These are phyloP conservation scores for Chytridiales sp. DNA, from an alignment of 371 early-diverging fungal genomes.

Conservation along the genomic window DNA sequence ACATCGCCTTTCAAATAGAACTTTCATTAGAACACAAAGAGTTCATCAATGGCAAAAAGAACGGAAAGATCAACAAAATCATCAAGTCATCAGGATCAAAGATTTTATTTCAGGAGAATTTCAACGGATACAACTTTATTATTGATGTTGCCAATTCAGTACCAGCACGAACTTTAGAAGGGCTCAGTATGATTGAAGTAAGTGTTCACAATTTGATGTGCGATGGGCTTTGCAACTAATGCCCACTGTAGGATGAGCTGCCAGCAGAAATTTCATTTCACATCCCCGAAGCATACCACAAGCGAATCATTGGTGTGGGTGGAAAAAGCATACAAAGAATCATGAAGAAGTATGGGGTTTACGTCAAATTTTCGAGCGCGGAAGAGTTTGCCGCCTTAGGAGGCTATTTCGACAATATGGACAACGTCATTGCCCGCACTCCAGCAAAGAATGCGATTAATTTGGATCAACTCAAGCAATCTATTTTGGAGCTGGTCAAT, in stretches of 20 bases:
- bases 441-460: slow-evolving; percentile 78
- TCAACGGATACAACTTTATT: slow-evolving; percentile 73
- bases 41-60: slow-evolving; percentile 92
- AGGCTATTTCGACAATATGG: slow-evolving; percentile 76
- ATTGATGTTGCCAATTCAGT: slow-evolving; percentile 67
- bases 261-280: slow-evolving; percentile 86
- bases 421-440: slow-evolving; percentile 87
- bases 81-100: slow-evolving; percentile 68
- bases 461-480: slow-evolving; percentile 64
- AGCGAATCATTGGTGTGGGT: slow-evolving; percentile 91
- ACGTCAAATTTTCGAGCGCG: slow-evolving; percentile 86
- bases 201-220: slow-evolving; percentile 3
- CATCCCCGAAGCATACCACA: slow-evolving; percentile 87
- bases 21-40: slow-evolving; percentile 81
- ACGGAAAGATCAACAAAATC: slow-evolving; percentile 91
- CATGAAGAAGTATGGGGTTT: slow-evolving; percentile 94
- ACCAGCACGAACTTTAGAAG: slow-evolving; percentile 63
- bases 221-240: not conserved
- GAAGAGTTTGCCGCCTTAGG: slow-evolving; percentile 77
- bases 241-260: slow-evolving; percentile 61
- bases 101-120: slow-evolving; percentile 50
- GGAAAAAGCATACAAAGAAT: slow-evolving; percentile 93
- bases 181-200: slow-evolving; percentile 64
- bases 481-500: slow-evolving; percentile 72
- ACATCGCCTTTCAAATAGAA: slow-evolving; percentile 62